These are phyloP conservation scores for Neonectria sp. DNA, from an alignment of 2,329 filamentous ascomycete genomes.

Conservation along the genomic window DNA sequence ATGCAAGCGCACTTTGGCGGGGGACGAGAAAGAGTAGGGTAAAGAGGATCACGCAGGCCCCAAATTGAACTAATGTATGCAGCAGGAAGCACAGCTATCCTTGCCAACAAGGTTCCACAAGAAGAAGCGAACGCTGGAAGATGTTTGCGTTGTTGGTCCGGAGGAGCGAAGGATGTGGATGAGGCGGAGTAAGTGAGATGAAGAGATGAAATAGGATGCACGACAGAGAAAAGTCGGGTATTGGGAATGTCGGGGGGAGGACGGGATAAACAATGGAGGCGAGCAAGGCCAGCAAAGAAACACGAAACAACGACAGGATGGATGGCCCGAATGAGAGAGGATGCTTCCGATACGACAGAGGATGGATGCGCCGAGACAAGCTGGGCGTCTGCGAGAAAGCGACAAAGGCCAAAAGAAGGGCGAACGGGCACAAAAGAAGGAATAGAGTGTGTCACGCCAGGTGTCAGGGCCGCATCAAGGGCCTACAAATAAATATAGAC, in stretches of 20 bases:
- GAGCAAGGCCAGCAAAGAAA: slow-evolving; percentile 1
- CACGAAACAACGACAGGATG: slow-evolving; percentile 17
- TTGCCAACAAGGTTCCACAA: slow-evolving; percentile 38
- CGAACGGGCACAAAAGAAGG: slow-evolving; percentile 8
- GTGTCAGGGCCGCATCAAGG: slow-evolving; percentile 23
- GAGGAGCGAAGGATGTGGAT: slow-evolving; percentile 15
- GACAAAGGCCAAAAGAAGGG: slow-evolving; percentile 7
- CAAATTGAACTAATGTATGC: slow-evolving; percentile 29
- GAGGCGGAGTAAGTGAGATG: slow-evolving; percentile 26
- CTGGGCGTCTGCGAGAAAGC: background rate
- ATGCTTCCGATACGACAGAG: background rate
- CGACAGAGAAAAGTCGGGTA: slow-evolving; percentile 27
- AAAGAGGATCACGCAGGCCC: slow-evolving; percentile 26
- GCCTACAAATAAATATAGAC: slow-evolving; percentile 25
- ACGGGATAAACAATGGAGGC: slow-evolving; percentile 16
- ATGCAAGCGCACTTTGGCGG: slow-evolving; percentile 6
- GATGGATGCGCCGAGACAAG: background rate
- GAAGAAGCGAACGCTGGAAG: slow-evolving; percentile 39
- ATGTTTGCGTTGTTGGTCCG: slow-evolving; percentile 32
- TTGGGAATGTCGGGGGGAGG: slow-evolving; percentile 19
- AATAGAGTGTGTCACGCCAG: slow-evolving; percentile 8
- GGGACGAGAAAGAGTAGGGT: slow-evolving; percentile 13
- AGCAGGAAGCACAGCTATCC: slow-evolving; percentile 47
- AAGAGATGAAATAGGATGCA: slow-evolving; percentile 36
- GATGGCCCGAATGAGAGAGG: slow-evolving; percentile 8